Evolutionary conservation across 1,284 basidiomycete genomes (phyloP).

Genomic region (Agroathelia rolfsii): DNA sequence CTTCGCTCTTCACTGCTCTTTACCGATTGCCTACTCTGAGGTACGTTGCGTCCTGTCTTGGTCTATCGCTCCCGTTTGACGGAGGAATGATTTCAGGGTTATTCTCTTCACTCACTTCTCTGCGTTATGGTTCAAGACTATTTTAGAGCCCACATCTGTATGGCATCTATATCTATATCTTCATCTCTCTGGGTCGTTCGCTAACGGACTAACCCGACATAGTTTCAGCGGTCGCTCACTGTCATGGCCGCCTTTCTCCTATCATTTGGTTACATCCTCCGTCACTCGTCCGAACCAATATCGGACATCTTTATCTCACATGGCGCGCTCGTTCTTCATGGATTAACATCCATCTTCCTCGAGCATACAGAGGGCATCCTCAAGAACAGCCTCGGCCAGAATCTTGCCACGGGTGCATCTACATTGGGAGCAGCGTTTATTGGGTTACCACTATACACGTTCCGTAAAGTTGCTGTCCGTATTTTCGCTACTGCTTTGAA

Average conservation of each 20-base stretch:
- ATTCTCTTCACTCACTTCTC: conserved; percentile 61
- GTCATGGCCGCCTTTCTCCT: conserved; percentile 34
- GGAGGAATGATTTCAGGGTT: conserved; percentile 40
- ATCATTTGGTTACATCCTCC: conserved; percentile 45
- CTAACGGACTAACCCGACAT: conserved; percentile 5
- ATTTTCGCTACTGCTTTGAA: background rate
- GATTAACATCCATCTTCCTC: conserved; percentile 44
- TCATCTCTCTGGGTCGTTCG: conserved; percentile 1
- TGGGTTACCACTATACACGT: conserved; percentile 51
- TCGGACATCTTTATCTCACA: conserved; percentile 49
- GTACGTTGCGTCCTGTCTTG: no score
- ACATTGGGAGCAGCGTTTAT: conserved; percentile 54
- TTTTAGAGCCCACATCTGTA: conserved; percentile 39
- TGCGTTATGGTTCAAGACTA: conserved; percentile 46
- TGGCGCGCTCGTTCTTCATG: conserved; percentile 49
- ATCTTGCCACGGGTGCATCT: conserved; percentile 40
- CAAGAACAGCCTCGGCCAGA: conserved; percentile 43
- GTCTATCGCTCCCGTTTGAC: no score
- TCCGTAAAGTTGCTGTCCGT: conserved; percentile 48
- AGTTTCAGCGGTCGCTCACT: conserved; percentile 38
- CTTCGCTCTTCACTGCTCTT: conserved; percentile 49
- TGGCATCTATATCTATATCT: conserved; percentile 16
- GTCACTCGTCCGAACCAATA: conserved; percentile 34
- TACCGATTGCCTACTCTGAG: conserved; percentile 54
- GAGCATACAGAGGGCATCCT: conserved; percentile 53